A percentile compares a stretch with the other conserved stretches of the same genome.
Conservation (phyloP, 805 yeast genomes). For the Lachancea lanzarotensis region DNA sequence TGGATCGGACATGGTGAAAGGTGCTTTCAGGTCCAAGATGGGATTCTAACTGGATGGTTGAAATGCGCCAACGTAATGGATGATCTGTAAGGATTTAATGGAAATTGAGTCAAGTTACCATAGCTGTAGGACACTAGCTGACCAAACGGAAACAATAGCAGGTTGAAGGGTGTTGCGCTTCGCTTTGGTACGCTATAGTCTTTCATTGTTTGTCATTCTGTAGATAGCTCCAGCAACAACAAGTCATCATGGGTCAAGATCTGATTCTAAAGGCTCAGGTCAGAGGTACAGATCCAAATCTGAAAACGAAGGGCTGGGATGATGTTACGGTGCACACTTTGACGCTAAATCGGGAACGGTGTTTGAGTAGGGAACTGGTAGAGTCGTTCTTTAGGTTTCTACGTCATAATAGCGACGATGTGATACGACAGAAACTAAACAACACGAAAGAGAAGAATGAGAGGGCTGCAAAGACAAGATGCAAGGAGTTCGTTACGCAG, state of each 20-base stretch:
- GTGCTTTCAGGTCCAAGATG: conserved; percentile 47
- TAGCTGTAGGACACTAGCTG: neutral
- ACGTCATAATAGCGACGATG: conserved; percentile 40
- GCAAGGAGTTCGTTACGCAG: conserved; percentile 32
- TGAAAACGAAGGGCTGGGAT: conserved; percentile 2
- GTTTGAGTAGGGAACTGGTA: conserved; percentile 26
- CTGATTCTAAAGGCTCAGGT: conserved; percentile 2
- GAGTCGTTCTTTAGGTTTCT: conserved; percentile 27
- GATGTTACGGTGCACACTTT: conserved; percentile 11
- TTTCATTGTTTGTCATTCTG: too few relatives aligned
- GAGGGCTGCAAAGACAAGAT: conserved; percentile 20
- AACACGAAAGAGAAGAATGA: conserved; percentile 29
- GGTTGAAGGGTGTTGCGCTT: neutral
- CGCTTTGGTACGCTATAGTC: neutral
- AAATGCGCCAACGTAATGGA: too few relatives aligned
- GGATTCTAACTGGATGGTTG: conserved; percentile 36
- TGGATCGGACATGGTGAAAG: conserved; percentile 44
- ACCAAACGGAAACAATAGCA: too few relatives aligned
- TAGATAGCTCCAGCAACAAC: too few relatives aligned
- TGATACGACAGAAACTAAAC: conserved; percentile 38
- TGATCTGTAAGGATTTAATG: too few relatives aligned
- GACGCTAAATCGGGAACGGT: conserved; percentile 24
- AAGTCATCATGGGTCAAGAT: conserved; percentile 7
- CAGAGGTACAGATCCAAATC: conserved; percentile 1
- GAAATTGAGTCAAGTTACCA: too few relatives aligned